Base-by-base conservation (phyloP, 2,329 filamentous ascomycete genomes). In the Ophiocordyceps camponoti-rufipedis region DNA sequence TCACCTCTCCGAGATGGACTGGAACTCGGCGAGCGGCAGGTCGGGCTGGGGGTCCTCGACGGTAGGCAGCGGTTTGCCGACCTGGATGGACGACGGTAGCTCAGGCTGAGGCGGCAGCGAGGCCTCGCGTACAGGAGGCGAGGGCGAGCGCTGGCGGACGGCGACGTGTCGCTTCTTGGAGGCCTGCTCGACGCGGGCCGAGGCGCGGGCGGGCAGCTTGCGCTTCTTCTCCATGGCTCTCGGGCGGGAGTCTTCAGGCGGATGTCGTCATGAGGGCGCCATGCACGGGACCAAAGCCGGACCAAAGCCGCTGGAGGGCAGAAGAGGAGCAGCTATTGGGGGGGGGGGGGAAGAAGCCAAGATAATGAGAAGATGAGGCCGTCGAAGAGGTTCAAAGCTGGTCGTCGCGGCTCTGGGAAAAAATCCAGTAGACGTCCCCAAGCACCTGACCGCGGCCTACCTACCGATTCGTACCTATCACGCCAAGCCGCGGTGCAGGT, bases 1-100 rank as follows among this genome's bases (percentile, higher is more conserved):
- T 51, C 62, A 80, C 80, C 80, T 86, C 58, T 86, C 81, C 47
- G 78, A 73, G 39, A 88, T 70, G 23, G 76, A 75, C 62, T 88
- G 84, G 55, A 80, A 89, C 13, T 86, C 81, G 51, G 71, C 73
- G 5, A 63, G 56, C 0, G 79, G 64, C 7, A 88, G 65, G 49
- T 79, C 70, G 1, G 77, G 63, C 57, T 91, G 84, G 14, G 78
- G 68, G 43, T 75, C 70, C 52, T 80, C 72, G 13, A 87, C 71
- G 0, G 79, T 84, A 2, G 84, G 84, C 31, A 89, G 64, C 14
- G 82, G 78, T 54, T 81, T 76, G 43, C 78, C 78, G 2, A 80
- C 62, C 52, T 72, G 66, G 33, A 87, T 63, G 42, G 74, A 75
- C 49, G 69, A 75, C 28, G 82, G 82, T 46, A 88, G 56, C 46